phyloP scores from a whole-genome alignment of 805 yeast genomes.

The Starmerella riodocensis region DNA sequence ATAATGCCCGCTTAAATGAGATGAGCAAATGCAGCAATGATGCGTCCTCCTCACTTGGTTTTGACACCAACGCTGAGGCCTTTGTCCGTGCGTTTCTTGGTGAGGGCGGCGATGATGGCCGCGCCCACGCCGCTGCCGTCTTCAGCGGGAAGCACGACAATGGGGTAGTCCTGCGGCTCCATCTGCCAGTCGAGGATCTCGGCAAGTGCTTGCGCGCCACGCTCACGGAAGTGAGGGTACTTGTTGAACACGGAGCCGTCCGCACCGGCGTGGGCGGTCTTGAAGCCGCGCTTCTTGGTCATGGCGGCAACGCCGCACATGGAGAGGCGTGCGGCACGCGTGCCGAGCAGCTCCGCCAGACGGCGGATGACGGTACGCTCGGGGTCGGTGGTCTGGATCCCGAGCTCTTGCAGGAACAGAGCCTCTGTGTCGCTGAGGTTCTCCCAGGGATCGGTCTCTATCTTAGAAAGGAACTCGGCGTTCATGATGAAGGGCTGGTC shows the following conservation, averaged over 20 bases:
- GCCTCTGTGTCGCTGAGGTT: slow-evolving; percentile 63
- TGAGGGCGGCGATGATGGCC: slow-evolving; percentile 91
- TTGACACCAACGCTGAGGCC: slow-evolving; percentile 33
- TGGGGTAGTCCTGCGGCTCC: slow-evolving; percentile 53
- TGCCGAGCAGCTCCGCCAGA: slow-evolving; percentile 76
- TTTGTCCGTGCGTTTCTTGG: slow-evolving; percentile 60
- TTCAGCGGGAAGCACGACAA: slow-evolving; percentile 79
- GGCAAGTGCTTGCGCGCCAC: slow-evolving; percentile 77
- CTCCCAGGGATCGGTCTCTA: slow-evolving; percentile 83
- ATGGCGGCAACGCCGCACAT: slow-evolving; percentile 94
- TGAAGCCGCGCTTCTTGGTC: slow-evolving; percentile 68
- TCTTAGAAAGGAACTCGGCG: slow-evolving; percentile 72
- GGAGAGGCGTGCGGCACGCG: slow-evolving; percentile 82
- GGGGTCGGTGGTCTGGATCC: slow-evolving; percentile 50
- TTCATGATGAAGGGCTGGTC: slow-evolving; percentile 61
- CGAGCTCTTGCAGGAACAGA: slow-evolving; percentile 46
- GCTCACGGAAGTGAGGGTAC: slow-evolving; percentile 80
- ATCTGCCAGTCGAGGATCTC: slow-evolving; percentile 76
- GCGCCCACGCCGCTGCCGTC: slow-evolving; percentile 99
- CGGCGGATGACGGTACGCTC: slow-evolving; percentile 77
- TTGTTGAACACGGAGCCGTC: slow-evolving; percentile 93
- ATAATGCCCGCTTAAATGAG: background rate
- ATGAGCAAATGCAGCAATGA: too few relatives aligned
- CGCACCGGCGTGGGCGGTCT: slow-evolving; percentile 72
- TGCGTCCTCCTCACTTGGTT: too few relatives aligned